phyloP scores from a whole-genome alignment of 352 stramenopile genomes.

The Pythium coloratum region DNA sequence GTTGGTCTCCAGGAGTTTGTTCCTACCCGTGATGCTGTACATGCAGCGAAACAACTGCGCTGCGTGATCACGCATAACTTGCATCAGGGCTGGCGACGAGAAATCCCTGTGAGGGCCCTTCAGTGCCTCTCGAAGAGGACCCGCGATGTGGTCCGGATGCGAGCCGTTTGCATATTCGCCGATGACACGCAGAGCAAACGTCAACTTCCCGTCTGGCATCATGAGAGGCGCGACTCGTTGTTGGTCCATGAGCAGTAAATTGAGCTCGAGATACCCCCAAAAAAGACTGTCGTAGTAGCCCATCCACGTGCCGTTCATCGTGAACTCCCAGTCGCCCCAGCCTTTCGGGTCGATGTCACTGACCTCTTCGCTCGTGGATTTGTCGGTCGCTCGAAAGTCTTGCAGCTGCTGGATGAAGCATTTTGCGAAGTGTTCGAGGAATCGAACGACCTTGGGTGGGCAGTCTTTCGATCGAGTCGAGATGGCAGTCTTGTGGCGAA shows the following conservation, averaged over 20 bases:
- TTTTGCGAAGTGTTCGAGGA: background rate
- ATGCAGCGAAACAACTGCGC: background rate
- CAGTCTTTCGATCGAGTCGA: background rate
- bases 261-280: background rate
- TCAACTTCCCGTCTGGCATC: background rate
- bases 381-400: background rate
- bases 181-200: background rate
- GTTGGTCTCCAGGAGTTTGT: background rate
- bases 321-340: background rate
- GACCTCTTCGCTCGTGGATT: background rate
- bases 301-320: background rate
- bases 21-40: background rate
- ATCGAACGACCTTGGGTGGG: background rate
- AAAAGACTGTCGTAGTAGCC: background rate
- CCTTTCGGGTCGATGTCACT: background rate
- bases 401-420: background rate
- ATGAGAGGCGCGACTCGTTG: background rate
- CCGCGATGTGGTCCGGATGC: background rate
- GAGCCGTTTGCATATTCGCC: background rate
- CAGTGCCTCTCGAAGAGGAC: background rate
- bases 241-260: background rate
- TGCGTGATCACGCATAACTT: background rate
- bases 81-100: background rate
- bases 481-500: background rate
- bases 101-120: background rate